These are phyloP conservation scores for Colletotrichum endophyticum DNA, from an alignment of 2,329 filamentous ascomycete species.

Conservation along the genomic window DNA sequence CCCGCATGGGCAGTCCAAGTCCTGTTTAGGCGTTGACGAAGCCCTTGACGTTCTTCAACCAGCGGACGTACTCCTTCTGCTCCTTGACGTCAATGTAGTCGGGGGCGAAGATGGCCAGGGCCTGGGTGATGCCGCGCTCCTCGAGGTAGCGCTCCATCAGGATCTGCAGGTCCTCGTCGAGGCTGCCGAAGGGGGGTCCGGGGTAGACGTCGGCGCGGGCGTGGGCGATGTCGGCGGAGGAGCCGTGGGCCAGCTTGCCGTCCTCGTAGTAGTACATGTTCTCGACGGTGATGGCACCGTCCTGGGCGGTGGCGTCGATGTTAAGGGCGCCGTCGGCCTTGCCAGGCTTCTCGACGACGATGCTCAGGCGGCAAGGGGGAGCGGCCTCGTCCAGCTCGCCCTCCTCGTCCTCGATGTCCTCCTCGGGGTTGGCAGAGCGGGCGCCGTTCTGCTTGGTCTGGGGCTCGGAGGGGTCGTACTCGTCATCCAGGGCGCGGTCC, in stretches of 20 bases:
- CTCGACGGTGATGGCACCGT: slow-evolving; percentile 86
- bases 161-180: slow-evolving; percentile 94
- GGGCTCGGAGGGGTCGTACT: slow-evolving; percentile 45
- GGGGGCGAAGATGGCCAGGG: slow-evolving; percentile 87
- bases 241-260: slow-evolving; percentile 76
- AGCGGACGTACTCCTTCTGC: slow-evolving; percentile 93
- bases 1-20: background rate
- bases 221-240: slow-evolving; percentile 79
- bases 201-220: slow-evolving; percentile 80
- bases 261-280: slow-evolving; percentile 89
- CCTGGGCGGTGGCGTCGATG: slow-evolving; percentile 85
- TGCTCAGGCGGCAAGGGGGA: slow-evolving; percentile 82
- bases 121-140: slow-evolving; percentile 88
- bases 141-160: slow-evolving; percentile 93
- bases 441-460: slow-evolving; percentile 61
- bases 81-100: slow-evolving; percentile 99
- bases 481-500: slow-evolving; percentile 57
- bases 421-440: slow-evolving; percentile 60
- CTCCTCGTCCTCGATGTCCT: slow-evolving; percentile 54
- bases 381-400: slow-evolving; percentile 54
- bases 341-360: slow-evolving; percentile 86
- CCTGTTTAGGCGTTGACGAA: slow-evolving; percentile 74
- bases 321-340: slow-evolving; percentile 75
- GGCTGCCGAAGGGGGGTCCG: slow-evolving; percentile 89
- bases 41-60: slow-evolving; percentile 85